Evolutionary conservation across 768 basidiomycete genomes (phyloP), one percentile per base, ranked within the genome.

Genomic region (Mycena pura): DNA sequence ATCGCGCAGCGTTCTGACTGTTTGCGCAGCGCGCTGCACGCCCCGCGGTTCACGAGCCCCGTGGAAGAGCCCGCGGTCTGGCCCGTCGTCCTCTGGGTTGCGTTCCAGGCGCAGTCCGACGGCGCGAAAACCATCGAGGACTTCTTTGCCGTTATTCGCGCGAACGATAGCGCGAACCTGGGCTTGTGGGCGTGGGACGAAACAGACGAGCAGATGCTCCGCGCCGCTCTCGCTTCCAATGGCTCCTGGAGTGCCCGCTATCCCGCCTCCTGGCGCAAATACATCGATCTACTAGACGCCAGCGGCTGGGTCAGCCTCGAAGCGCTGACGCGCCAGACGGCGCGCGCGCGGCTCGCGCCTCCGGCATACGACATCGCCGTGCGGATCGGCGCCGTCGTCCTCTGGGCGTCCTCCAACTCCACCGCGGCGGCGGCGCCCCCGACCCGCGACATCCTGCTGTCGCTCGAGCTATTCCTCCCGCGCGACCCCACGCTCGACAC

Each of bases 41-140:
- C 21, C 28, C 43, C 40, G 5, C 48, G 22, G 9, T 7, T 27
- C 13, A 25, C 51, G 19, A 52, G 27, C 34, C 17, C 24, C 11
- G n/a, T 56, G 31, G n/a, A 47, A 11, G 29, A 49, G 47, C 63
- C 63, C 29, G 40, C 63, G 1, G 40, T 64, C 22, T 64, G 63
- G 63, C 53, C 57, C n/a, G 63, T 56, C 4, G 39, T 64, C 19
- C 39, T 64, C 34, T 64, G 63, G 63, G 53, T 64, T 14, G 57
- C 51, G 27, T 64, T 64, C 36, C 63, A 46, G 27, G 11, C 56
- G 9, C 63, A 64, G 25, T 49, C 57, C 25, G 24, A 19, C 11
- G 28, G 22, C 25, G 8, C 45, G 15, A 34, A 45, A 28, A 49
- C 8, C 9, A 45, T 60, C 6, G 53, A 38, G 9, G 47, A n/a